A percentile compares a stretch with the other conserved stretches of the same genome.
Conservation (phyloP, 78 protist species). For the Guillardia theta region DNA sequence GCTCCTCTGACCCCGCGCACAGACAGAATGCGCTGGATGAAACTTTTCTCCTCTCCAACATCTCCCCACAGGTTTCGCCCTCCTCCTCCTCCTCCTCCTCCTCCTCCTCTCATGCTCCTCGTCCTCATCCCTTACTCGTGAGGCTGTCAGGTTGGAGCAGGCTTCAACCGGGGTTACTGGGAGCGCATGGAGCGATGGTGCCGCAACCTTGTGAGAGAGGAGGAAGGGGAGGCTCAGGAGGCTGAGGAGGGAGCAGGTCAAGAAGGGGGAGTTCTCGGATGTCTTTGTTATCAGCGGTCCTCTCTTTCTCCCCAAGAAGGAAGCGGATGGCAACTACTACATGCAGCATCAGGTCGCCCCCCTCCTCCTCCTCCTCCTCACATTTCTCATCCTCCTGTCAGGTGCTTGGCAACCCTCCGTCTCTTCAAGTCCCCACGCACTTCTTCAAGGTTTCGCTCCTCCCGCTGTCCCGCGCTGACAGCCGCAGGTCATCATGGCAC, state of each 20-base stretch:
- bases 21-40: slow-evolving; percentile 2
- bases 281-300: slow-evolving; percentile 34
- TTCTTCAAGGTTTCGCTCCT: slow-evolving; percentile 17
- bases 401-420: slow-evolving; percentile 42
- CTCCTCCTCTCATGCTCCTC: neutral
- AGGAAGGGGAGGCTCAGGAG: no score
- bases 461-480: neutral
- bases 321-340: slow-evolving; percentile 18
- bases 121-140: neutral
- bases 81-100: neutral
- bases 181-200: neutral
- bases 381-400: neutral
- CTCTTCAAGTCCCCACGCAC: slow-evolving; percentile 41
- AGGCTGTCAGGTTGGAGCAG: neutral
- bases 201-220: neutral
- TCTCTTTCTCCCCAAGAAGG: neutral
- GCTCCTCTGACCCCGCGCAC: neutral
- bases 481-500: no score
- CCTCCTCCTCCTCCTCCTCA: neutral
- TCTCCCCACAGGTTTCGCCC: neutral
- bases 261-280: neutral
- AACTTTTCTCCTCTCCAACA: slow-evolving; percentile 42
- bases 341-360: neutral
- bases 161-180: slow-evolving; percentile 43
- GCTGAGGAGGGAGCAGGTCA: neutral